Base-by-base conservation (phyloP, 306 rosid species). In the Hippophae gyantsensis region DNA sequence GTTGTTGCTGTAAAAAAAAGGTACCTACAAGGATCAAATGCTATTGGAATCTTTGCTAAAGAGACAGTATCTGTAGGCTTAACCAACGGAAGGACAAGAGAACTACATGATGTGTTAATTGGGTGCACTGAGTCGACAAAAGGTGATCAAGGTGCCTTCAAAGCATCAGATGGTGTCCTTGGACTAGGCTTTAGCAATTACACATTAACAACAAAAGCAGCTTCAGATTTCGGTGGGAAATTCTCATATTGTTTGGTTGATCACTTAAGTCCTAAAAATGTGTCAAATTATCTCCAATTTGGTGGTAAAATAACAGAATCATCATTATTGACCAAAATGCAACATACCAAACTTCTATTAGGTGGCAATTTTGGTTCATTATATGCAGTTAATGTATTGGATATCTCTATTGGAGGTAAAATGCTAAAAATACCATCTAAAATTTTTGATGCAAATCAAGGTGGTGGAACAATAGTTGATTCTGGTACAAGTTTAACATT, bases 161-260 rank as follows among this genome's bases (percentile, higher is more conserved):
- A 10, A 10, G 73, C 66, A 6, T 42, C 81, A 5, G 83, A 88
- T 68, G 98, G 98, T 13, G 68, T 87, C 27, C 51, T 92, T 55
- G 98, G 93, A 1, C 62, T 92, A 48, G 89, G 95, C 25, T 42
- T 58, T 14, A 32, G 73, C n/a, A 43, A 56, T 6, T 60, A 71
- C 66, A 60, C 89, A 1, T 87, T 92, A 56, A 59, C 81, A 1
- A 27, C 63, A 7, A 79, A 60, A 65, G 81, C 85, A n/a, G 63
- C 68, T 9, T 4, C 23, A 7, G 10, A 62, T 51, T 73, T 59
- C 48, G 81, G 84, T 61, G 79, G 77, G 66, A 84, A 74, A 49
- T 80, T 92, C 65, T 78, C 98, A 1, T 92, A 92, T 52, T 92
- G 98, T 69, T 72, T 92, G 0, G 81, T 88, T 47, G 96, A 92